Percentiles rank a stretch among this genome's conserved stretches.
These are phyloP conservation scores for Trichoderma sp. DNA, from an alignment of 2,329 filamentous ascomycete species.

Conservation along the genomic window DNA sequence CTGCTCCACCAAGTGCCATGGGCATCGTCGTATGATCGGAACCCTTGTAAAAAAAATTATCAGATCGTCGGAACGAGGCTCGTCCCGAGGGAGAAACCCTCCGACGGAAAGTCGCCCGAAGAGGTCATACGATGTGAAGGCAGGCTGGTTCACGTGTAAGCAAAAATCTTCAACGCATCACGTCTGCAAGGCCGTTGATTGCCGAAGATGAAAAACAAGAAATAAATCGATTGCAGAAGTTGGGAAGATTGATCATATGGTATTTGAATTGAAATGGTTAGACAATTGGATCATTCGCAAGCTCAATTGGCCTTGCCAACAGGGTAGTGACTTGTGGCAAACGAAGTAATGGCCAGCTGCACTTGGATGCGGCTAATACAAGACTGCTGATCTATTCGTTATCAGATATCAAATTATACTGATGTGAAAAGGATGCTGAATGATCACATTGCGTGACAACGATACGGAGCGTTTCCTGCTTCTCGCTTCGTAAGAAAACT, in stretches of 20 bases:
- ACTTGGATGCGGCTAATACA: background rate
- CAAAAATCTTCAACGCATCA: background rate
- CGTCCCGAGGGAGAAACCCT: background rate
- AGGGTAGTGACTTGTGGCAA: background rate
- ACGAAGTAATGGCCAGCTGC: too few relatives aligned
- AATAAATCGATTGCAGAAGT: background rate
- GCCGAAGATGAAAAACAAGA: background rate
- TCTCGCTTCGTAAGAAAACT: background rate
- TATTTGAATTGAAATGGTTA: background rate
- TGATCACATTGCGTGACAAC: background rate
- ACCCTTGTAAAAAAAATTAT: background rate
- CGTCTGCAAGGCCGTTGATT: background rate
- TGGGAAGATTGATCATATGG: background rate
- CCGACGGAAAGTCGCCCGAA: constrained; percentile 1
- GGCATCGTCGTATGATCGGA: constrained; percentile 1
- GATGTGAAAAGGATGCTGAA: background rate
- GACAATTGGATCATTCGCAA: background rate
- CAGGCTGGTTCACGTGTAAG: background rate
- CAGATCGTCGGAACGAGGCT: constrained; percentile 8
- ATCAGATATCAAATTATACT: fast-evolving
- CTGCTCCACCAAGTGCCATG: background rate
- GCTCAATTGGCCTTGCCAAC: background rate
- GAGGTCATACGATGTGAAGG: constrained; percentile 13
- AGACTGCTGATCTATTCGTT: background rate
- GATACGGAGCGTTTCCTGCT: background rate